Conservation (phyloP, 164 flowering plant genomes). For the Kalanchoe fedtschenkoi region DNA sequence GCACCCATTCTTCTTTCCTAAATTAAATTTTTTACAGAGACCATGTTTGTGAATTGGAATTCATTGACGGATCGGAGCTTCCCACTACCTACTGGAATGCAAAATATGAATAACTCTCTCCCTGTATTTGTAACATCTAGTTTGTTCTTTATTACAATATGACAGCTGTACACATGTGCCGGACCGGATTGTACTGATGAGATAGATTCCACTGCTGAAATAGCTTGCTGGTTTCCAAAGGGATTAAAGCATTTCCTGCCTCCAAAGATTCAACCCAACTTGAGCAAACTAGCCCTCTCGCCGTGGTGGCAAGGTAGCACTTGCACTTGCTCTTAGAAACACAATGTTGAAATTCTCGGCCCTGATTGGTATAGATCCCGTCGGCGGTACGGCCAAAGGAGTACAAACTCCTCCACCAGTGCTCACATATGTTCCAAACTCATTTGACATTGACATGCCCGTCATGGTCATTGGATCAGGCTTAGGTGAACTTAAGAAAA, state of each 20-base stretch:
- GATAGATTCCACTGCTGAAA: slow-evolving; percentile 40
- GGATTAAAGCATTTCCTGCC: slow-evolving; percentile 45
- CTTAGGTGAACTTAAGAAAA: slow-evolving; percentile 44
- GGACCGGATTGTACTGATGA: slow-evolving; percentile 48
- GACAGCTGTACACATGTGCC: slow-evolving; percentile 39
- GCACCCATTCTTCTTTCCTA: no score
- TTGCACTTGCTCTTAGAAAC: slow-evolving; percentile 44
- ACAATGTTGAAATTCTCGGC: slow-evolving; percentile 43
- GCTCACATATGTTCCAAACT: slow-evolving; percentile 54
- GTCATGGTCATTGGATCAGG: slow-evolving; percentile 70
- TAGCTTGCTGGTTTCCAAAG: slow-evolving; percentile 45
- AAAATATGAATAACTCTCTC: no score
- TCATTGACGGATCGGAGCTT: no score
- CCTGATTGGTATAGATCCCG: slow-evolving; percentile 76
- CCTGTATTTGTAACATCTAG: not conserved
- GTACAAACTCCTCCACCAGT: slow-evolving; percentile 74
- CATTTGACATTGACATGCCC: slow-evolving; percentile 44
- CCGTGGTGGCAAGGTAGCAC: slow-evolving; percentile 76
- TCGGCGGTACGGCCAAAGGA: slow-evolving; percentile 71
- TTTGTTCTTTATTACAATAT: not conserved
- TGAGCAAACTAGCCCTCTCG: slow-evolving; percentile 49
- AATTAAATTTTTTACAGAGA: no score
- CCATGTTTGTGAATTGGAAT: no score
- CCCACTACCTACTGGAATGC: no score
- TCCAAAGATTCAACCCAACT: slow-evolving; percentile 27